A percentile compares a stretch with the other conserved stretches of the same genome.
phyloP scores from a whole-genome alignment of 129 eudicot genomes.

The Flaveria robusta region DNA sequence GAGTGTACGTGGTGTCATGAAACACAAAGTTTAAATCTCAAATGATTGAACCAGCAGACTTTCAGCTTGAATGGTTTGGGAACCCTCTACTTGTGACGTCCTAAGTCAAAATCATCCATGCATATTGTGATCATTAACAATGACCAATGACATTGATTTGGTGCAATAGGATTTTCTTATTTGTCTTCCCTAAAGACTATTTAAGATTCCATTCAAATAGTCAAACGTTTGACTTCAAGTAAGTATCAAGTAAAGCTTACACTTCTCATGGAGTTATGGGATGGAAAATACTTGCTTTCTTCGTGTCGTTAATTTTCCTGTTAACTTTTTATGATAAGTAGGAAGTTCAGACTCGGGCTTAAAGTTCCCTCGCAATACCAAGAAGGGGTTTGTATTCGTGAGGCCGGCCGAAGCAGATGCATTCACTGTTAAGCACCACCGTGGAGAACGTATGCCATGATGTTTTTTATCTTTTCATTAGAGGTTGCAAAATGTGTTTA shows the following conservation, averaged over 20 bases:
- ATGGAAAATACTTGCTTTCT: slow-evolving; percentile 40
- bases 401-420: slow-evolving; percentile 77
- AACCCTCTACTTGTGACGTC: no score
- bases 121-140: background rate
- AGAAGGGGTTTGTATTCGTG: slow-evolving; percentile 69
- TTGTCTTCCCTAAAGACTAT: background rate
- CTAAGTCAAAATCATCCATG: no score
- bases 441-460: slow-evolving; percentile 82
- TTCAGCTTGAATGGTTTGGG: no score
- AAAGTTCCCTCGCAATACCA: slow-evolving; percentile 67
- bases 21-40: no score
- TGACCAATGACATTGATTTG: background rate
- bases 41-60: no score
- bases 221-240: background rate
- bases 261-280: background rate
- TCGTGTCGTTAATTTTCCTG: no score
- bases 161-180: background rate
- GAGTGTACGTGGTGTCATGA: no score
- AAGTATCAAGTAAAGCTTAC: background rate
- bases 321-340: slow-evolving; percentile 48
- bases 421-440: slow-evolving; percentile 92
- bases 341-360: slow-evolving; percentile 87
- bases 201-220: background rate
- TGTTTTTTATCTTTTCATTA: background rate
- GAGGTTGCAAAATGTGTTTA: background rate